Percentiles rank a stretch among this genome's conserved stretches.
Evolutionary conservation across 192 early-diverging fungal genomes (phyloP).

Genomic region (Gryganskiella cystojenkinii): DNA sequence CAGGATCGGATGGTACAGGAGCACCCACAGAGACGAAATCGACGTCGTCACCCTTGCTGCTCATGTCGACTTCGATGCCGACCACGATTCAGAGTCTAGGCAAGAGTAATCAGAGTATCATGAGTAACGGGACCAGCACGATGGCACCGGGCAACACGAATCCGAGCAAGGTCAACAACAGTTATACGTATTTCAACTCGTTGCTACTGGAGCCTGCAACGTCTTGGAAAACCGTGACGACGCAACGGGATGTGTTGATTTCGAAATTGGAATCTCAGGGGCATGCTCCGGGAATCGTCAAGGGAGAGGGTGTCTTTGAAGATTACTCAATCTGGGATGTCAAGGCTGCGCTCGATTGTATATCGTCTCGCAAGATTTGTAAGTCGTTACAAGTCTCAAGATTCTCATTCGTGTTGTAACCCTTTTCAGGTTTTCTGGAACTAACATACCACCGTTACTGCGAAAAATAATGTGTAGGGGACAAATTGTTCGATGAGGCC

Average conservation of each 20-base stretch:
- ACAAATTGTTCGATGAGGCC: constrained; percentile 56
- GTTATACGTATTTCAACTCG: constrained; percentile 43
- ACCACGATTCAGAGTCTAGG: constrained; percentile 35
- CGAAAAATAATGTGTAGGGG: constrained; percentile 43
- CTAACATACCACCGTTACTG: too few relatives aligned
- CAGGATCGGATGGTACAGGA: constrained; percentile 19
- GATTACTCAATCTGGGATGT: constrained; percentile 61
- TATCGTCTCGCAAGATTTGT: constrained; percentile 55
- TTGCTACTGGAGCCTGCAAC: constrained; percentile 34
- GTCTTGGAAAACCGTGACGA: constrained; percentile 42
- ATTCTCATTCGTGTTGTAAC: neutral
- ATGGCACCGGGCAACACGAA: constrained; percentile 42
- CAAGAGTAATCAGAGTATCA: constrained; percentile 32
- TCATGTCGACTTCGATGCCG: constrained; percentile 50
- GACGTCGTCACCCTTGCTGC: constrained; percentile 33
- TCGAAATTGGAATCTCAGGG: constrained; percentile 47
- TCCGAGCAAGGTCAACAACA: constrained; percentile 41
- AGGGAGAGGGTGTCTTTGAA: constrained; percentile 53
- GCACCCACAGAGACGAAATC: constrained; percentile 8
- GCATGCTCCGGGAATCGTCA: constrained; percentile 50
- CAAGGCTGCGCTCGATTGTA: constrained; percentile 56
- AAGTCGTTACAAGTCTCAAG: too few relatives aligned
- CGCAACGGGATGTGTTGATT: constrained; percentile 37
- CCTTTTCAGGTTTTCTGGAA: neutral
- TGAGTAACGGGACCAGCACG: constrained; percentile 41